Evolutionary conservation across 164 flowering plant genomes (phyloP), one percentile per base, ranked within the genome.

Genomic region (Piper betle): DNA sequence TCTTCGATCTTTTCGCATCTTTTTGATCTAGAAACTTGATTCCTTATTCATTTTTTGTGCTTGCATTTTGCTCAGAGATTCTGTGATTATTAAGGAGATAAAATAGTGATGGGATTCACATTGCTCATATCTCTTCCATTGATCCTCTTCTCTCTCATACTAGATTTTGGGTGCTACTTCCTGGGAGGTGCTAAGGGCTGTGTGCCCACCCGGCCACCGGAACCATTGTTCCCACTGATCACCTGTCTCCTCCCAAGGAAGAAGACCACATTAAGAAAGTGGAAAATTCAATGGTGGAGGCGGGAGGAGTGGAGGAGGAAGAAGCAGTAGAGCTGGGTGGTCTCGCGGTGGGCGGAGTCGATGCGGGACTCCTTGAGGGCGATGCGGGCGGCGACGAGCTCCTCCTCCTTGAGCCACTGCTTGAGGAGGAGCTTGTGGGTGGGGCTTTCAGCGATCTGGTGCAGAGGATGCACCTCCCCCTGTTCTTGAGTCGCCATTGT

Each of bases 371-470:
- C 99, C 70, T 90, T 93, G 58, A 75, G 77, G 12, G 92, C 58
- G 67, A 82, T 66, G n/a, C 99, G 71, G 67, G 72, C 68, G 63
- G 82, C 80, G 75, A 90, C 88, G 6, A 90, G 87, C 43, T 93
- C 97, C 67, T 90, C 92, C 61, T 90, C 97, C 71, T 90, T 89
- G 52, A 89, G 84, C 97, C 97, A 89, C 73, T 89, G 97, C 68
- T 93, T 93, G 11, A 93, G 83, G 71, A 92, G 94, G 73, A 92
- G 94, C 78, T 79, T 86, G 86, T 92, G 98, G 52, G 91, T 85
- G 39, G 98, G 94, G n/a, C 82, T 78, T 41, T 77, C 75, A 4
- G 94, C 96, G 57, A 89, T 89, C 69, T 92, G 91, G 75, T 84
- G 81, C 37, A 91, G 88, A 13, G 91, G 92, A 81, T 91, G 97